These are phyloP conservation scores for Sophora flavescens DNA, from an alignment of 306 rosid genomes.

Conservation along the genomic window DNA sequence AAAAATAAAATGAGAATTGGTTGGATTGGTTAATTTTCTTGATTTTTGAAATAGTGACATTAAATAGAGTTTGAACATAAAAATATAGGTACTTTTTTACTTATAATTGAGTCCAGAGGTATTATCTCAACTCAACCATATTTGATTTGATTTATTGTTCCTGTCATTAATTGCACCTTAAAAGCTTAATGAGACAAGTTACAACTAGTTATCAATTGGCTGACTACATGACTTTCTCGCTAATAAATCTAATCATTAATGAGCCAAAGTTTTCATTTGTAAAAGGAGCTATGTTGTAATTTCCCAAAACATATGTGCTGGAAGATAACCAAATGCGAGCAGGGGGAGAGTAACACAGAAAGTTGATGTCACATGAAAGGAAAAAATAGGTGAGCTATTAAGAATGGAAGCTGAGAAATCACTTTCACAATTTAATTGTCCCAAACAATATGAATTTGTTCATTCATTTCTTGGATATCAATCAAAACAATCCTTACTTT, in stretches of 20 bases:
- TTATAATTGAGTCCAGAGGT: too few relatives aligned
- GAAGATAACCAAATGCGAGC: neutral
- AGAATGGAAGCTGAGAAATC: constrained; percentile 51
- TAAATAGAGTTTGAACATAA: too few relatives aligned
- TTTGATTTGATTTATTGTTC: neutral
- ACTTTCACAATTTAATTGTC: constrained; percentile 50
- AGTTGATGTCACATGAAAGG: constrained; percentile 40
- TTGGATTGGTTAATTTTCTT: too few relatives aligned
- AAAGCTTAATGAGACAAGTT: neutral
- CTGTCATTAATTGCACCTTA: neutral
- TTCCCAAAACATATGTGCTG: neutral
- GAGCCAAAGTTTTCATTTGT: neutral
- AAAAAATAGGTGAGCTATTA: constrained; percentile 43
- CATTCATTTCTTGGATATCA: constrained; percentile 10
- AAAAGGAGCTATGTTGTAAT: neutral
- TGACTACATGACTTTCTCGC: neutral
- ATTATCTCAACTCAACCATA: neutral
- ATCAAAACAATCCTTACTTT: constrained; percentile 27
- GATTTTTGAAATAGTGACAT: too few relatives aligned
- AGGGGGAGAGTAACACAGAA: constrained; percentile 3
- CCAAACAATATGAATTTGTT: constrained; percentile 22
- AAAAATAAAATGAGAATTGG: too few relatives aligned
- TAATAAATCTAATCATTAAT: neutral
- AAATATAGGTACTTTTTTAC: too few relatives aligned
- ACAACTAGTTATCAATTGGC: neutral